Conservation (phyloP, 2,329 filamentous ascomycete species). For the Fusarium veterinarium region DNA sequence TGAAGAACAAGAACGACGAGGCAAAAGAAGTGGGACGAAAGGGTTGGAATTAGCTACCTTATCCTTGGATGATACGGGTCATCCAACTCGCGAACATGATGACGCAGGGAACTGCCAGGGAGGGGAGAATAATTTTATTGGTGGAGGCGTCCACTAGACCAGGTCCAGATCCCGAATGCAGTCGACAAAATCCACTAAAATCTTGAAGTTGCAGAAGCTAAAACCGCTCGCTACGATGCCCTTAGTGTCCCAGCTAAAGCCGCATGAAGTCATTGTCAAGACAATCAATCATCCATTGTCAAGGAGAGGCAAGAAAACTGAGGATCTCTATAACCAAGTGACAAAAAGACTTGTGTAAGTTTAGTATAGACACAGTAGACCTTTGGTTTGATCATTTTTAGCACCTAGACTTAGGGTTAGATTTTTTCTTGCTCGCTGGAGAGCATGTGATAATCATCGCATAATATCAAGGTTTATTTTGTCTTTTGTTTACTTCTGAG, state of each 20-base stretch:
- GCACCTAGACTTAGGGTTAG: not conserved
- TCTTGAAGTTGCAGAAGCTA: constrained; percentile 8
- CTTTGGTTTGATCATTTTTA: not conserved
- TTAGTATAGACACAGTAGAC: not conserved
- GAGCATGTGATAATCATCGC: not conserved
- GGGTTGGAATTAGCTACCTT: constrained; percentile 13
- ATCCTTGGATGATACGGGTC: constrained; percentile 18
- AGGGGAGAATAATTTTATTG: constrained; percentile 6
- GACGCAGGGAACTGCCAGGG: constrained; percentile 30
- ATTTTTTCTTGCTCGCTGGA: not conserved
- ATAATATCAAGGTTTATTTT: not conserved
- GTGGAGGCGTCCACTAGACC: not conserved
- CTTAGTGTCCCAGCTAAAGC: constrained; percentile 16
- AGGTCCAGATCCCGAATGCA: constrained; percentile 29
- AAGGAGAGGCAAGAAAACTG: not conserved
- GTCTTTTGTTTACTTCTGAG: not conserved
- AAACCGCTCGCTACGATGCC: constrained; percentile 6
- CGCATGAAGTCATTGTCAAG: constrained; percentile 33
- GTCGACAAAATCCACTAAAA: constrained; percentile 19
- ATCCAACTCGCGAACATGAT: constrained; percentile 20
- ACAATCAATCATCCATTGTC: not conserved
- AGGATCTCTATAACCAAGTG: not conserved
- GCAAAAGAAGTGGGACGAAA: constrained; percentile 32
- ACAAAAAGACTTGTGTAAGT: not conserved
- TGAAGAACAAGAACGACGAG: constrained; percentile 25